Evolutionary conservation across 495 filamentous ascomycete genomes (phyloP).

Genomic region (Penicillium salamii): DNA sequence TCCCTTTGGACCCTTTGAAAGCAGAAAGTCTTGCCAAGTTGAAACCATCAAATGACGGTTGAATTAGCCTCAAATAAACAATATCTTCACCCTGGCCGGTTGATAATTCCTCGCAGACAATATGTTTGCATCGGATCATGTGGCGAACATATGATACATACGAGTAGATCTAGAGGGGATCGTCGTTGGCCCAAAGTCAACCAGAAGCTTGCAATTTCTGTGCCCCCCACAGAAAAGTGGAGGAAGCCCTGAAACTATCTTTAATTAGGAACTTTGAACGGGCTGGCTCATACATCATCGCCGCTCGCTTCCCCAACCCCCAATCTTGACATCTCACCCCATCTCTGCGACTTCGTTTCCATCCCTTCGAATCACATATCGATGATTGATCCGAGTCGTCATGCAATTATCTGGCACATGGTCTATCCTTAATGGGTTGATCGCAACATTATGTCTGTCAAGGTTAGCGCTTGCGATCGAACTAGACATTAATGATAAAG

Average conservation of each 20-base stretch:
- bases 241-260: constrained; percentile 7
- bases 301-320: constrained; percentile 5
- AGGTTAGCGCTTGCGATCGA: constrained; percentile 2
- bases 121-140: neutral
- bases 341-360: neutral
- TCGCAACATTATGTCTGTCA: constrained; percentile 1
- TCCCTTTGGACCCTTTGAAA: neutral
- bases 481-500: constrained; percentile 2
- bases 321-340: constrained; percentile 1
- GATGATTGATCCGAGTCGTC: constrained; percentile 1
- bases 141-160: constrained; percentile 5
- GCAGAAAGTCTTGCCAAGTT: neutral
- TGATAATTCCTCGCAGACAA: too few relatives aligned
- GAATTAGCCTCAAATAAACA: too few relatives aligned
- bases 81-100: too few relatives aligned
- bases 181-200: constrained; percentile 1
- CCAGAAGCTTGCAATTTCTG: constrained; percentile 7
- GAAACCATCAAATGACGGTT: neutral
- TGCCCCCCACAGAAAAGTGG: constrained; percentile 5
- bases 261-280: constrained; percentile 1
- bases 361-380: neutral
- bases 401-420: constrained; percentile 9
- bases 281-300: constrained; percentile 2
- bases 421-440: constrained; percentile 4
- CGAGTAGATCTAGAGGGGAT: constrained; percentile 5